Evolutionary conservation across 202 grass and related monocot genomes (phyloP).

Genomic region (Brachypodium distachyon): DNA sequence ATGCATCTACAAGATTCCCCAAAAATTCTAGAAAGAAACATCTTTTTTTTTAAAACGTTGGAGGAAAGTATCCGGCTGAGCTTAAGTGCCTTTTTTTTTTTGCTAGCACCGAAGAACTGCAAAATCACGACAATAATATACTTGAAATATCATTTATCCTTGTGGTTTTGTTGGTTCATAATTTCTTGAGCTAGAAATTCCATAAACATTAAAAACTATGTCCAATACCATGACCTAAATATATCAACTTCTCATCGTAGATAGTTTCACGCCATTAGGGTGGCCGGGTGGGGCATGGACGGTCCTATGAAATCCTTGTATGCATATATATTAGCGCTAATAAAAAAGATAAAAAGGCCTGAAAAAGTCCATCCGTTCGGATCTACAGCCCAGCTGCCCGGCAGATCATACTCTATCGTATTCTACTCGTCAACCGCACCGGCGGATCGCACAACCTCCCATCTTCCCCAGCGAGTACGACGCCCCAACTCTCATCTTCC

Average conservation of each 20-base stretch:
- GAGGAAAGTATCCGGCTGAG: neutral
- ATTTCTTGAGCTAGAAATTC: neutral
- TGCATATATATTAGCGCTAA: too few species aligned
- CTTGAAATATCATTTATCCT: neutral
- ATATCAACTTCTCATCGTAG: neutral
- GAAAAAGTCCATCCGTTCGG: too few species aligned
- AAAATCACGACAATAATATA: neutral
- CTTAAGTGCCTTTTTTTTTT: neutral
- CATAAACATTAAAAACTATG: slow-evolving; percentile 9
- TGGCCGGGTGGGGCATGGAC: too few species aligned
- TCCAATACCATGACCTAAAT: neutral
- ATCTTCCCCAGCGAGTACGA: too few species aligned
- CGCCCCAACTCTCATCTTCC: too few species aligned
- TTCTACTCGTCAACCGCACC: too few species aligned
- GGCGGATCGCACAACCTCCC: too few species aligned
- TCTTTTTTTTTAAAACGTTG: neutral
- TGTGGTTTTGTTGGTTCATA: neutral
- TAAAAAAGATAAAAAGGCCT: too few species aligned
- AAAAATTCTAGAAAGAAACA: neutral
- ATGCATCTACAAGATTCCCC: neutral
- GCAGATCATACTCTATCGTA: too few species aligned
- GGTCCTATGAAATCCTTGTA: too few species aligned
- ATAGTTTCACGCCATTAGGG: neutral
- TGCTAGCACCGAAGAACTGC: neutral
- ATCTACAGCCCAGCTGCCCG: too few species aligned